These are phyloP conservation scores for Aspergillus hortae DNA, from an alignment of 2,329 filamentous ascomycete genomes.

Conservation along the genomic window DNA sequence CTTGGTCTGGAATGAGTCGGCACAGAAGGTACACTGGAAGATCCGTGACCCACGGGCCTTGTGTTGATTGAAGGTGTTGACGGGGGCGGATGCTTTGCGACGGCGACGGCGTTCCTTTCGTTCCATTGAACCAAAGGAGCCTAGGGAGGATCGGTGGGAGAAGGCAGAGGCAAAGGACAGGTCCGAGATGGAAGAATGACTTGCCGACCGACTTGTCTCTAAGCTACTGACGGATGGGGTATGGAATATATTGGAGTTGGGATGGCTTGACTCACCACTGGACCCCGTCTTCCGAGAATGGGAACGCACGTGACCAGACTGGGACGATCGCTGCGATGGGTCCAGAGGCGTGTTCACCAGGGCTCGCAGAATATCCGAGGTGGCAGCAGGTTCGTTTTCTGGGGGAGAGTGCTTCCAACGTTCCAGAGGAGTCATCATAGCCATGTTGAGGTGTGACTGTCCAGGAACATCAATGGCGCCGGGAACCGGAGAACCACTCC, in stretches of 20 bases:
- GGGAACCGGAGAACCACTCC: constrained; percentile 67
- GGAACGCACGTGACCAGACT: constrained; percentile 31
- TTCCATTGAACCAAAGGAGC: constrained; percentile 56
- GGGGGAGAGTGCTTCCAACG: constrained; percentile 67
- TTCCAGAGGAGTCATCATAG: constrained; percentile 61
- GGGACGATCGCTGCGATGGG: constrained; percentile 26
- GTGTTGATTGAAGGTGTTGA: constrained; percentile 36
- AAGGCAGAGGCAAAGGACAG: constrained; percentile 55
- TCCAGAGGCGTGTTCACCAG: constrained; percentile 45
- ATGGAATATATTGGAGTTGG: constrained; percentile 49
- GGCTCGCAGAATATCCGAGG: constrained; percentile 62
- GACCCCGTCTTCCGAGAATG: constrained; percentile 39
- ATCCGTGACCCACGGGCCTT: constrained; percentile 45
- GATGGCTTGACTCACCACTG: constrained; percentile 52
- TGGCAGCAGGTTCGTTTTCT: constrained; percentile 64
- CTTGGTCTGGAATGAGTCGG: constrained; percentile 54
- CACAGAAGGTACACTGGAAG: constrained; percentile 58
- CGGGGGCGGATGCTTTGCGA: constrained; percentile 45
- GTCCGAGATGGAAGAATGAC: constrained; percentile 51
- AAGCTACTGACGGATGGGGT: constrained; percentile 53
- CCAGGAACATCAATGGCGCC: constrained; percentile 71
- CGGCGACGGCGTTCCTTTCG: constrained; percentile 58
- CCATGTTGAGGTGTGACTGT: constrained; percentile 47
- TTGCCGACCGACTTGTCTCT: constrained; percentile 52
- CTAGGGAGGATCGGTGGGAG: constrained; percentile 53